phyloP scores from a whole-genome alignment of 169 alveolate species.

The Plasmodium gallinaceum region DNA sequence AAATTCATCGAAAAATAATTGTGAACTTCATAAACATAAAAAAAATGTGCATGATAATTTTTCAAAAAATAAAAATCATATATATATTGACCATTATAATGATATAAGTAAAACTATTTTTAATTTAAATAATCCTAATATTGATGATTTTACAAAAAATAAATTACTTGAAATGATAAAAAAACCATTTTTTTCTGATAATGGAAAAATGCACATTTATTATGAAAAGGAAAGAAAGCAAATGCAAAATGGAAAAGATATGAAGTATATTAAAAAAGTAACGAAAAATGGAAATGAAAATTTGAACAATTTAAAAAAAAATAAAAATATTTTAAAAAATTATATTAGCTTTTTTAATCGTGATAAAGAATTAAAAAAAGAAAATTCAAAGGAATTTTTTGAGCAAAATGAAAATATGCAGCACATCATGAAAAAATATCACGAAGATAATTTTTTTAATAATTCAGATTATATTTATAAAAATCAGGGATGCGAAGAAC shows the following conservation, averaged over 20 bases:
- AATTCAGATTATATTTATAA: conserved; percentile 2
- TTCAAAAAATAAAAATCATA: conserved; percentile 23
- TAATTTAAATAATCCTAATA: conserved; percentile 28
- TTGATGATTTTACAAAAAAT: conserved; percentile 36
- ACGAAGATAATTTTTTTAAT: conserved; percentile 1
- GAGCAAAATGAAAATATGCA: conserved; percentile 3
- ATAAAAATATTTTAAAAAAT: conserved; percentile 3
- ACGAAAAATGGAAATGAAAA: neutral
- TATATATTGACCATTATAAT: conserved; percentile 4
- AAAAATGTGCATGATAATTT: neutral
- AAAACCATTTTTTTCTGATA: neutral
- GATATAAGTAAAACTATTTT: conserved; percentile 26
- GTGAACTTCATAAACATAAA: conserved; percentile 9
- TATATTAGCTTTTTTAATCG: neutral
- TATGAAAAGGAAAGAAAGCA: neutral
- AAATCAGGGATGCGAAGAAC: neutral
- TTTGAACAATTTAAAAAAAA: neutral
- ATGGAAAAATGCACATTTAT: conserved; percentile 12
- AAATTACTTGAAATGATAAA: conserved; percentile 1
- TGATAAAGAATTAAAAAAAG: conserved; percentile 5
- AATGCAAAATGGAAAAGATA: neutral
- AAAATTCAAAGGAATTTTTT: conserved; percentile 13
- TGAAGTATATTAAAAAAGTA: conserved; percentile 9
- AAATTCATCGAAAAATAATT: conserved; percentile 12
- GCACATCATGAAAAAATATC: conserved; percentile 3